Percentiles rank a stretch among this genome's conserved stretches.
These are phyloP conservation scores for Choanephora cucurbitarum DNA, from an alignment of 371 early-diverging fungal genomes.

Conservation along the genomic window DNA sequence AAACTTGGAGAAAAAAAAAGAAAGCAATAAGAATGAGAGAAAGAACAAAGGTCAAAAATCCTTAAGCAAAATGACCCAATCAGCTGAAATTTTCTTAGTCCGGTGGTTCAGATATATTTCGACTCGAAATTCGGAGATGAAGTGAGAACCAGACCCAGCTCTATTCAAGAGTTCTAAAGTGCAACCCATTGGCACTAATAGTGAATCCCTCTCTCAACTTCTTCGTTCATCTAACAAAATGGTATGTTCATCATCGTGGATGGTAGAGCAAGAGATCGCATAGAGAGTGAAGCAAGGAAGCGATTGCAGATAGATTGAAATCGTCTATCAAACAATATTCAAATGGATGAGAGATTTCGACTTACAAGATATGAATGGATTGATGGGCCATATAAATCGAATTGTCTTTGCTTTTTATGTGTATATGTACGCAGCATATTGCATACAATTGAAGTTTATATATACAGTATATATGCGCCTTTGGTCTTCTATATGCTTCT, in stretches of 20 bases:
- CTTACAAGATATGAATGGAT: no score
- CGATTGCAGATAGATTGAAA: not conserved
- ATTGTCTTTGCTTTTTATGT: no score
- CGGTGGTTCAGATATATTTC: not conserved
- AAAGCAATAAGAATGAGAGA: not conserved
- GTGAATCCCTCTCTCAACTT: conserved; percentile 35
- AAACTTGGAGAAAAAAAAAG: no score
- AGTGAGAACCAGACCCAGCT: not conserved
- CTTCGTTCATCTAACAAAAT: conserved; percentile 33
- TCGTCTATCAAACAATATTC: not conserved
- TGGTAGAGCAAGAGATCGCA: not conserved
- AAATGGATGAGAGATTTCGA: no score
- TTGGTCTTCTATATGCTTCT: no score
- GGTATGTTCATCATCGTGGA: conserved; percentile 19
- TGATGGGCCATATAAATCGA: no score
- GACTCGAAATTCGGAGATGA: not conserved
- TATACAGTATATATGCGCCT: no score
- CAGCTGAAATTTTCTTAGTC: not conserved
- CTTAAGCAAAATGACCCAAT: no score
- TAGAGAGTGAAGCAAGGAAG: not conserved
- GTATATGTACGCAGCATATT: no score
- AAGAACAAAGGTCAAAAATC: no score
- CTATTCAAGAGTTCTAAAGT: conserved; percentile 1
- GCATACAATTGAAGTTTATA: no score
- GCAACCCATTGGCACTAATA: not conserved